phyloP scores from a whole-genome alignment of 139 green algal genomes.

The Parachlorella kessleri region DNA sequence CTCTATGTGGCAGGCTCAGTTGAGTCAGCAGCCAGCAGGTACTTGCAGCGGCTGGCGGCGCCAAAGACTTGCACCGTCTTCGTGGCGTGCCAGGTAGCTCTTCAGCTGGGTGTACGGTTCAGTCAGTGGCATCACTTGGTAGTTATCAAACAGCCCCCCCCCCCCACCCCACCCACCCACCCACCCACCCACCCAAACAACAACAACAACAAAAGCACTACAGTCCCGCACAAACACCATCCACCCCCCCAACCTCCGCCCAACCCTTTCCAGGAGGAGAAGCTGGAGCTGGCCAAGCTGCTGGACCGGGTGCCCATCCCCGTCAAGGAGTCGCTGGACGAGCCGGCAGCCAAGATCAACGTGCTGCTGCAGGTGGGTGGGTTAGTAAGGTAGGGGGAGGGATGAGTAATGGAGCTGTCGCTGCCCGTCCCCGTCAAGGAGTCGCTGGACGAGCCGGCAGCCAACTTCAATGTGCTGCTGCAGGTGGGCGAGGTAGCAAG shows the following conservation, averaged over 20 bases:
- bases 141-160: not conserved
- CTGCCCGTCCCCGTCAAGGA: conserved; percentile 99
- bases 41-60: too few species aligned
- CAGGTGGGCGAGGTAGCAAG: conserved; percentile 46
- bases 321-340: conserved; percentile 97
- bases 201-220: too few species aligned
- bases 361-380: conserved; percentile 83
- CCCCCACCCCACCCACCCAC: not conserved
- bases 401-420: too few species aligned
- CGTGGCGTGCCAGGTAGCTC: not conserved
- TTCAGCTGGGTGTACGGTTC: not conserved
- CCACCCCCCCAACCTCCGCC: not conserved
- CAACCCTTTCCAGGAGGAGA: conserved; percentile 80
- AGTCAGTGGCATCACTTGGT: too few species aligned
- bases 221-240: not conserved
- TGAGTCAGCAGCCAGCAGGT: too few species aligned
- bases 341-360: conserved; percentile 98
- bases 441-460: conserved; percentile 92
- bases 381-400: too few species aligned
- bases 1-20: too few species aligned
- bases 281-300: conserved; percentile 98
- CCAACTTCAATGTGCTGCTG: conserved; percentile 98
- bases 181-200: too few species aligned
- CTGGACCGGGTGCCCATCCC: conserved; percentile 98
- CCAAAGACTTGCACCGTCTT: too few species aligned